These are phyloP conservation scores for Wickerhamomyces bisporus DNA, from an alignment of 805 yeast genomes.

Conservation along the genomic window DNA sequence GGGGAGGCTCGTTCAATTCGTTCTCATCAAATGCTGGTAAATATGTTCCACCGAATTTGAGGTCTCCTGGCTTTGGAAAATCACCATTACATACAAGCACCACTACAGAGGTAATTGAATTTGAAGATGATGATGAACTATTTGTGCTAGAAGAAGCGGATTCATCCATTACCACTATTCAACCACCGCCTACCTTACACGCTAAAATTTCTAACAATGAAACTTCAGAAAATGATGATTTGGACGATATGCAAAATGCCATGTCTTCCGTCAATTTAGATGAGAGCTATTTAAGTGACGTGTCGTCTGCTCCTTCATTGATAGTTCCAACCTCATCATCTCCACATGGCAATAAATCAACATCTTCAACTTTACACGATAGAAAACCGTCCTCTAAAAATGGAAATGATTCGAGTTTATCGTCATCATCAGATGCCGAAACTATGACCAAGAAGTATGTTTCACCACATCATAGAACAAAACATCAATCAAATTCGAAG, in stretches of 20 bases:
- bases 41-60: constrained; percentile 68
- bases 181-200: background rate
- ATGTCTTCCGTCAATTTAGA: constrained; percentile 8
- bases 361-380: background rate
- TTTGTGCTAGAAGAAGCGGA: constrained; percentile 34
- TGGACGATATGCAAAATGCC: background rate
- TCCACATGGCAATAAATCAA: constrained; percentile 6
- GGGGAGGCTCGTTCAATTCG: constrained; percentile 22
- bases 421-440: constrained; percentile 8
- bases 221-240: background rate
- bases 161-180: constrained; percentile 5
- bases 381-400: constrained; percentile 1
- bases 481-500: constrained; percentile 18
- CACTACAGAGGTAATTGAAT: constrained; percentile 13
- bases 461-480: constrained; percentile 51
- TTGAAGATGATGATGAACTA: constrained; percentile 28
- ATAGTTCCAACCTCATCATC: constrained; percentile 12
- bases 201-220: background rate
- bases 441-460: constrained; percentile 29
- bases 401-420: background rate
- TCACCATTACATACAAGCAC: constrained; percentile 14
- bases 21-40: constrained; percentile 41
- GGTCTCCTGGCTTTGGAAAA: constrained; percentile 37
- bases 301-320: constrained; percentile 24
- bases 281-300: constrained; percentile 15